phyloP scores from a whole-genome alignment of 2,329 filamentous ascomycete genomes.

The Dactylella cylindrospora region DNA sequence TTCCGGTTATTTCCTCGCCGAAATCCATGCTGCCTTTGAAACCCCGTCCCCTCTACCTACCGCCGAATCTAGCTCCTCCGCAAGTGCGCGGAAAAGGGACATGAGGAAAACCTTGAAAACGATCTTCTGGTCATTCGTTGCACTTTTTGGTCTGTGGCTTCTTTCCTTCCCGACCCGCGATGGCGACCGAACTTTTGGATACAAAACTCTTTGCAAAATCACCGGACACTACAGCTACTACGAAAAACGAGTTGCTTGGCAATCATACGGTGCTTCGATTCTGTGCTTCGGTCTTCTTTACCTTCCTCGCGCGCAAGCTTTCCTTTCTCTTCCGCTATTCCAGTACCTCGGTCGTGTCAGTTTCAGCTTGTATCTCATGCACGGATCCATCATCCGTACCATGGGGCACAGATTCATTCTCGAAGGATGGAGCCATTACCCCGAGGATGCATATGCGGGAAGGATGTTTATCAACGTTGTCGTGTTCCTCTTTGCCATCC shows the following conservation, averaged over 20 bases:
- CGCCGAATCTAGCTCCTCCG: background rate
- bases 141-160: constrained; percentile 8
- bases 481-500: constrained; percentile 56
- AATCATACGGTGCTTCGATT: constrained; percentile 15
- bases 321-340: constrained; percentile 58
- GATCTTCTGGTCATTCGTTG: constrained; percentile 20
- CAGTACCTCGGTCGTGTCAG: constrained; percentile 65
- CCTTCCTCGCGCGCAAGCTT: constrained; percentile 55
- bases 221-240: constrained; percentile 10
- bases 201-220: constrained; percentile 7
- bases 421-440: constrained; percentile 56
- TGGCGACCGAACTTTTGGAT: constrained; percentile 20
- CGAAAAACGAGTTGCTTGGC: constrained; percentile 13
- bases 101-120: constrained; percentile 12
- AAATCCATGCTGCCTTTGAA: constrained; percentile 54
- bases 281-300: constrained; percentile 50
- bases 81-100: background rate
- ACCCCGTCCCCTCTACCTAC: constrained; percentile 32
- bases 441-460: constrained; percentile 57
- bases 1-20: constrained; percentile 60
- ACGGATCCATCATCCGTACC: constrained; percentile 61
- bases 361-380: constrained; percentile 64
- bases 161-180: constrained; percentile 29
- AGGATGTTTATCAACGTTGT: constrained; percentile 57
- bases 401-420: constrained; percentile 57